Conservation (phyloP, 768 basidiomycete species). For the Tylopilus intermedius region DNA sequence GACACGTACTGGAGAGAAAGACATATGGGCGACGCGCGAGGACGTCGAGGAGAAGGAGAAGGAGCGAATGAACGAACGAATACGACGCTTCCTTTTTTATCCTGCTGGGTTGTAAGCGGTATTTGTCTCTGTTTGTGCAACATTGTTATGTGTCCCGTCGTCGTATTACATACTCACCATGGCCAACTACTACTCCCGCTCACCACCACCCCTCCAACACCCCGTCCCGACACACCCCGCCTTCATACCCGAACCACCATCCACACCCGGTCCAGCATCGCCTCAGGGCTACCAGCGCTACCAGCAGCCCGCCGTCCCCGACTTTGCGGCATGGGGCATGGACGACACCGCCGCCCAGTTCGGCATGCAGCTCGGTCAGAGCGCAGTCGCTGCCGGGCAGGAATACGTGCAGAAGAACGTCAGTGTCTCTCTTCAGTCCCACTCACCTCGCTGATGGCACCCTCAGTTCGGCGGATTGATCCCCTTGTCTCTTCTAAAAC, state of each 20-base stretch:
- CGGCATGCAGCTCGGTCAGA: conserved; percentile 91
- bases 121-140: conserved; percentile 16
- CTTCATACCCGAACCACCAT: conserved; percentile 78
- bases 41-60: conserved; percentile 1
- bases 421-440: conserved; percentile 24
- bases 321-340: conserved; percentile 75
- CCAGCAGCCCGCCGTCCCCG: conserved; percentile 34
- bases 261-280: conserved; percentile 67
- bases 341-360: conserved; percentile 93
- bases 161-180: conserved; percentile 5
- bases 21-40: conserved; percentile 24
- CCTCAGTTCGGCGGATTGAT: conserved; percentile 73
- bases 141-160: neutral
- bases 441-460: conserved; percentile 3
- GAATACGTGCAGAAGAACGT: conserved; percentile 96
- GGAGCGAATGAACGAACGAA: conserved; percentile 17
- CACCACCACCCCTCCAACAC: conserved; percentile 80
- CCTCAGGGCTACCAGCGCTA: conserved; percentile 46
- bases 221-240: conserved; percentile 86
- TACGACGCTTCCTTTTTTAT: conserved; percentile 17
- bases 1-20: conserved; percentile 46
- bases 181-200: conserved; percentile 41
- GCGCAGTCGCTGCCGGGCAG: conserved; percentile 88
- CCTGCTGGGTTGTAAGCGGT: conserved; percentile 2
- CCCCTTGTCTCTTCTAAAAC: conserved; percentile 72